These are phyloP conservation scores for Cenococcum geophilum DNA, from an alignment of 495 filamentous ascomycete species.

Conservation along the genomic window DNA sequence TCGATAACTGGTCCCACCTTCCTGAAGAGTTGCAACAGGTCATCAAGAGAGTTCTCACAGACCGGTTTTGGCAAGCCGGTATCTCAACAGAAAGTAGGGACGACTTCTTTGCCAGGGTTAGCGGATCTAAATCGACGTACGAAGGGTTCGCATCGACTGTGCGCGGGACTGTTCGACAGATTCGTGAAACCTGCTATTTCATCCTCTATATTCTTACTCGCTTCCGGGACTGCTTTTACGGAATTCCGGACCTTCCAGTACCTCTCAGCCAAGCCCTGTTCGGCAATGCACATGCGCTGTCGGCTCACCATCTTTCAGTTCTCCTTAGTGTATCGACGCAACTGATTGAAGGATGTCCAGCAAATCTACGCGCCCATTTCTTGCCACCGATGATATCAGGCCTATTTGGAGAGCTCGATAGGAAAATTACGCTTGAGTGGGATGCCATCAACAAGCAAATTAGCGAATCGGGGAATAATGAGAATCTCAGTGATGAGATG, in stretches of 20 bases:
- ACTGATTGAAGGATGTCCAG: slow-evolving; percentile 85
- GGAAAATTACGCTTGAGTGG: slow-evolving; percentile 84
- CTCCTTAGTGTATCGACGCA: slow-evolving; percentile 79
- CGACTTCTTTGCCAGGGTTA: slow-evolving; percentile 89
- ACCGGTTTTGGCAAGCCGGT: slow-evolving; percentile 97
- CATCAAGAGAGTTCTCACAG: slow-evolving; percentile 77
- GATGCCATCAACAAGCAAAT: slow-evolving; percentile 56
- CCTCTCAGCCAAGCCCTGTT: slow-evolving; percentile 82
- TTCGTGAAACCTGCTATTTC: slow-evolving; percentile 87
- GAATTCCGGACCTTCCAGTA: slow-evolving; percentile 72
- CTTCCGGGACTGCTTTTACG: slow-evolving; percentile 82
- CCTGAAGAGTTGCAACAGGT: slow-evolving; percentile 70
- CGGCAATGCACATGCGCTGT: slow-evolving; percentile 73
- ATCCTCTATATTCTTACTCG: slow-evolving; percentile 90
- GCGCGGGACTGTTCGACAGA: slow-evolving; percentile 76
- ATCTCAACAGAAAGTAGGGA: slow-evolving; percentile 93
- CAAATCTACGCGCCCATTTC: slow-evolving; percentile 68
- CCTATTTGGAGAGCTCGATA: slow-evolving; percentile 79
- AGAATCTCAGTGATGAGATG: slow-evolving; percentile 87
- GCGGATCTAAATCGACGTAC: slow-evolving; percentile 76
- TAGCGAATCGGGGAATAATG: slow-evolving; percentile 57
- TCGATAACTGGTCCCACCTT: slow-evolving; percentile 68
- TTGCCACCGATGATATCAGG: slow-evolving; percentile 76
- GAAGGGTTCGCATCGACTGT: slow-evolving; percentile 94
- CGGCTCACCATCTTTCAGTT: slow-evolving; percentile 86